Evolutionary conservation across 768 basidiomycete species (phyloP).

Genomic region (Amanita exitialis): DNA sequence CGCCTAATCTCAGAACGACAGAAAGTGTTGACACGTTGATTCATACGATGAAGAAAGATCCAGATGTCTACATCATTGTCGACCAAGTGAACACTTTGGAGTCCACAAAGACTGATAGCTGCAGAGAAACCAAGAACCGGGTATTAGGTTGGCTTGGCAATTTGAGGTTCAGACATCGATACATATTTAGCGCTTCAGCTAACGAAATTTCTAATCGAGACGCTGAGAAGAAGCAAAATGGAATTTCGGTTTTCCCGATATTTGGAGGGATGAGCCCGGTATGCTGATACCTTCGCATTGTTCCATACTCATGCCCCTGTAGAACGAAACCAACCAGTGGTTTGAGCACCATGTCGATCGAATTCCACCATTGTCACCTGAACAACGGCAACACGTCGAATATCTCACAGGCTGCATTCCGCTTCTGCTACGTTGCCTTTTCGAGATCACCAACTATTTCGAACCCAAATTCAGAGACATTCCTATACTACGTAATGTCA

Average conservation of each 20-base stretch:
- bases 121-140: not conserved
- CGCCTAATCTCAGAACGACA: conserved; percentile 4
- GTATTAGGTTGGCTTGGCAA: not conserved
- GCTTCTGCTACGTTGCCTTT: conserved; percentile 10
- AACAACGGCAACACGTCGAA: conserved; percentile 10
- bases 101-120: not conserved
- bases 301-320: conserved; percentile 8
- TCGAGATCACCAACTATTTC: conserved; percentile 5
- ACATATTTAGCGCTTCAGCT: conserved; percentile 11
- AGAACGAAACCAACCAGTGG: conserved; percentile 11
- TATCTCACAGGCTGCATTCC: conserved; percentile 11
- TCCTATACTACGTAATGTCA: conserved; percentile 5
- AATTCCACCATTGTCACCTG: conserved; percentile 9
- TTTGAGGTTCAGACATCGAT: conserved; percentile 4
- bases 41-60: conserved; percentile 1
- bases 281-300: conserved; percentile 7
- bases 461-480: conserved; percentile 7
- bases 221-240: conserved; percentile 9
- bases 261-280: conserved; percentile 10
- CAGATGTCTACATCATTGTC: conserved; percentile 9
- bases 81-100: conserved; percentile 11
- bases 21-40: conserved; percentile 6
- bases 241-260: conserved; percentile 6
- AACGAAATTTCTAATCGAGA: conserved; percentile 9
- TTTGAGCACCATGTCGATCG: conserved; percentile 4